Conservation (phyloP, 495 filamentous ascomycete genomes). For the Neurospora hispaniola region DNA sequence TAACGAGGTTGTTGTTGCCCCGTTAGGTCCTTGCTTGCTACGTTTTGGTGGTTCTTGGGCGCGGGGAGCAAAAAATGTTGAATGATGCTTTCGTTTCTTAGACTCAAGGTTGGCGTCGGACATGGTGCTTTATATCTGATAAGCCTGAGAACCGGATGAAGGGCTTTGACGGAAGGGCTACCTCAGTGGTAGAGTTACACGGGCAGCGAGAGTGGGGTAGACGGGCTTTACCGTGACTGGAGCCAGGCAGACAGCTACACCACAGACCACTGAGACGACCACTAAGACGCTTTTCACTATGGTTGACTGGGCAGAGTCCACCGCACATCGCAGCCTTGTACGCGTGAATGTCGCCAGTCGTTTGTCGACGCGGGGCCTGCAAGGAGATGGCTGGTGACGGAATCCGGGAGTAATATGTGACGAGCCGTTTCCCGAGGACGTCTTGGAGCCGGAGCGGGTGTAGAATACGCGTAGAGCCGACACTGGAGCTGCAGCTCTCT, state of each 20-base stretch:
- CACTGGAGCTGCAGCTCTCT: neutral
- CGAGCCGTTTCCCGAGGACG: neutral
- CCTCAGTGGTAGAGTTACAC: neutral
- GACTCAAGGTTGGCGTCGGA: neutral
- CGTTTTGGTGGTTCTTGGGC: neutral
- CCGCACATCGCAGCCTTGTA: neutral
- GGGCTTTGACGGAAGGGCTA: neutral
- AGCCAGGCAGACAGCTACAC: neutral
- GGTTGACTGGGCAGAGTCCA: neutral
- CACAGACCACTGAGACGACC: neutral
- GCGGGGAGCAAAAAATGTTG: neutral
- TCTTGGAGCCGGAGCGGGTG: neutral
- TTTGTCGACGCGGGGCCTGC: neutral
- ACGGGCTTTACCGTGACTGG: neutral
- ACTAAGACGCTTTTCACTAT: neutral
- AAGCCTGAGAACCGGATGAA: neutral
- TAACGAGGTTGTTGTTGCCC: neutral
- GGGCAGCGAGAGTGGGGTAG: neutral
- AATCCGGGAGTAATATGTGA: neutral
- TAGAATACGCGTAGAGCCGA: neutral
- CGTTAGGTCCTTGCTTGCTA: neutral
- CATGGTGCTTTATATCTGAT: neutral
- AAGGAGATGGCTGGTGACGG: constrained; percentile 1
- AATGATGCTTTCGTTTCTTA: neutral
- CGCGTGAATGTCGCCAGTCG: neutral